Evolutionary conservation across 2,329 filamentous ascomycete species (phyloP), one percentile per base, ranked within the genome.

Genomic region (Calycina marina): DNA sequence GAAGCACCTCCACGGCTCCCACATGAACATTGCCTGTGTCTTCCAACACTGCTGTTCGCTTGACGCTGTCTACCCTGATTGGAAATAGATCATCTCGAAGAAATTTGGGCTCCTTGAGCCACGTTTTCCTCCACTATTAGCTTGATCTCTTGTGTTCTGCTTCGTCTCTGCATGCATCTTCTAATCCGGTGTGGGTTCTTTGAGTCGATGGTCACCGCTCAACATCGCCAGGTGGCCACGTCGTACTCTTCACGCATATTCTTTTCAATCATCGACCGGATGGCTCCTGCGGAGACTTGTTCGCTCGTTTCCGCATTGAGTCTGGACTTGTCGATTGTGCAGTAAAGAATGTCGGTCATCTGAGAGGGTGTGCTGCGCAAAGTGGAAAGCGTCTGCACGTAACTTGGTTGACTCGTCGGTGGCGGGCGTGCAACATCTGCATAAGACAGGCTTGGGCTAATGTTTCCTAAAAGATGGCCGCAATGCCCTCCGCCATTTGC

Each of bases 81-180:
- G 36, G 45, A 28, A 46, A 48, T 6, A 48, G 34, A n/a, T 48
- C 36, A 30, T 49, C 40, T 29, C 38, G 36, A 13, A 42, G 34
- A 5, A n/a, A 47, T 36, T 20, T 40, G 39, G 17, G 35, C 40
- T 34, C 43, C 44, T 24, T 14, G 25, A 13, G 34, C 34, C 13
- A 41, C 9, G 16, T 36, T 47, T 24, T 17, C 35, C 30, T 42
- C 37, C 22, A 36, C 27, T 22, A 38, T 28, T 28, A 33, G 28
- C 27, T 47, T 48, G 18, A 48, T 33, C 20, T 36, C 12, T 34
- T 17, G 12, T 42, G 39, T 35, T 47, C 41, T 4, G 25, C 31
- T 28, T 46, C 34, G 29, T 46, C 30, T 31, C 42, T 30, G 29
- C 40, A 47, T 13, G 32, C 35, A 26, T 46, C n/a, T 43, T 28